Evolutionary conservation across 2,329 filamentous ascomycete genomes (phyloP).

Genomic region (Chaetomium olivaceum): DNA sequence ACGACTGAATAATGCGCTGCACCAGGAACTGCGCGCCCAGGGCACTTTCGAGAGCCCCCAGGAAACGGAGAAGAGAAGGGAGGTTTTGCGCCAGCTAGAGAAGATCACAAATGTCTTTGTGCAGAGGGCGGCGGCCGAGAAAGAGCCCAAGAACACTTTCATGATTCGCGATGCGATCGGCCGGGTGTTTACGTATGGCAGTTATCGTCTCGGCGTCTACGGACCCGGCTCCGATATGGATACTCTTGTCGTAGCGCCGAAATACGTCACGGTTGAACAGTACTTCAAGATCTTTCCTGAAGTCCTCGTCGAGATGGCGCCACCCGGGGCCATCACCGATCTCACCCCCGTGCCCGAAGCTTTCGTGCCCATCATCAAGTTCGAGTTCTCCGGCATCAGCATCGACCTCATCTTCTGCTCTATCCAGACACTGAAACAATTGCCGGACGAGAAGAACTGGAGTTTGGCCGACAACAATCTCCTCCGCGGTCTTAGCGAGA

Average conservation of each 20-base stretch:
- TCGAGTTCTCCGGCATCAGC: slow-evolving; percentile 86
- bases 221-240: slow-evolving; percentile 97
- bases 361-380: slow-evolving; percentile 96
- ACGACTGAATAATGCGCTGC: slow-evolving; percentile 72
- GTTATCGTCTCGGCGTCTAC: slow-evolving; percentile 90
- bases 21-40: slow-evolving; percentile 81
- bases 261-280: slow-evolving; percentile 83
- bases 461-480: slow-evolving; percentile 81
- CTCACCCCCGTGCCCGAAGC: slow-evolving; percentile 84
- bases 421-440: slow-evolving; percentile 67
- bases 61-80: slow-evolving; percentile 76
- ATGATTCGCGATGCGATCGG: slow-evolving; percentile 83
- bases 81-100: slow-evolving; percentile 75
- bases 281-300: slow-evolving; percentile 91
- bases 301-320: slow-evolving; percentile 73
- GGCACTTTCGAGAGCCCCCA: slow-evolving; percentile 87
- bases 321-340: slow-evolving; percentile 77
- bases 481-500: slow-evolving; percentile 81
- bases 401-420: slow-evolving; percentile 92
- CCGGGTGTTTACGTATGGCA: slow-evolving; percentile 94
- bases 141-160: slow-evolving; percentile 69
- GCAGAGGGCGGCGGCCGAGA: slow-evolving; percentile 72
- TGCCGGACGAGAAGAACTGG: slow-evolving; percentile 67
- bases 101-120: slow-evolving; percentile 84
- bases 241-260: slow-evolving; percentile 87